Conservation (phyloP, 108 stramenopile genomes). For the Cyclotella sp. region DNA sequence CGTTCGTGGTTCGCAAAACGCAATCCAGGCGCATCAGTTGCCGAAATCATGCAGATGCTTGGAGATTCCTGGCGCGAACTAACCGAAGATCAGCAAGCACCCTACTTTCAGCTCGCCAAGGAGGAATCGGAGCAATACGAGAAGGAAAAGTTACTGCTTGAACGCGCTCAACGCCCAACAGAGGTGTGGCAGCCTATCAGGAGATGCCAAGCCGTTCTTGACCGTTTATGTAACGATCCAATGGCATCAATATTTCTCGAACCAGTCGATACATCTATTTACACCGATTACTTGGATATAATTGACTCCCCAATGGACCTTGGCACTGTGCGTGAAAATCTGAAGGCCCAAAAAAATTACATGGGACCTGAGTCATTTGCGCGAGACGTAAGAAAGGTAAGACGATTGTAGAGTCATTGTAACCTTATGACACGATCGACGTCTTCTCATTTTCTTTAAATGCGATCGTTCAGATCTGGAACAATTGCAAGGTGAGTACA, state of each 20-base stretch:
- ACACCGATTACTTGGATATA: slow-evolving; percentile 85
- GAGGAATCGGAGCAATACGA: slow-evolving; percentile 81
- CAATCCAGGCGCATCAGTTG: slow-evolving; percentile 63
- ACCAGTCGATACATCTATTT: slow-evolving; percentile 80
- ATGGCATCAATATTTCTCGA: slow-evolving; percentile 90
- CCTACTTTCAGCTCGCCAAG: slow-evolving; percentile 75
- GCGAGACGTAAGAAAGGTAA: slow-evolving; percentile 85
- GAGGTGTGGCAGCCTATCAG: slow-evolving; percentile 91
- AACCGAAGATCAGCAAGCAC: slow-evolving; percentile 72
- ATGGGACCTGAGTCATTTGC: slow-evolving; percentile 84
- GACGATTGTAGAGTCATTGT: slow-evolving; percentile 10
- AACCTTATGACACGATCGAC: not conserved
- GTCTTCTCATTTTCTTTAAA: not conserved
- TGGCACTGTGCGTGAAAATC: slow-evolving; percentile 71
- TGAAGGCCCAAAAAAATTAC: slow-evolving; percentile 64
- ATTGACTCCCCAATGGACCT: slow-evolving; percentile 93
- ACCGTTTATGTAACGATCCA: slow-evolving; percentile 65
- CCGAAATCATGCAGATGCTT: slow-evolving; percentile 79
- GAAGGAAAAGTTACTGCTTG: slow-evolving; percentile 69
- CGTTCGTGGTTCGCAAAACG: slow-evolving; percentile 72
- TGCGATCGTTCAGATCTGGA: slow-evolving; percentile 66
- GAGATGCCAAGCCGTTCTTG: slow-evolving; percentile 79
- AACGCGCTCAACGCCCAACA: slow-evolving; percentile 82
- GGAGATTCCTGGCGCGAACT: slow-evolving; percentile 78
- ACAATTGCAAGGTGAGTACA: slow-evolving; percentile 77